phyloP scores from a whole-genome alignment of 495 filamentous ascomycete genomes.

The Aspergillus nidulans region DNA sequence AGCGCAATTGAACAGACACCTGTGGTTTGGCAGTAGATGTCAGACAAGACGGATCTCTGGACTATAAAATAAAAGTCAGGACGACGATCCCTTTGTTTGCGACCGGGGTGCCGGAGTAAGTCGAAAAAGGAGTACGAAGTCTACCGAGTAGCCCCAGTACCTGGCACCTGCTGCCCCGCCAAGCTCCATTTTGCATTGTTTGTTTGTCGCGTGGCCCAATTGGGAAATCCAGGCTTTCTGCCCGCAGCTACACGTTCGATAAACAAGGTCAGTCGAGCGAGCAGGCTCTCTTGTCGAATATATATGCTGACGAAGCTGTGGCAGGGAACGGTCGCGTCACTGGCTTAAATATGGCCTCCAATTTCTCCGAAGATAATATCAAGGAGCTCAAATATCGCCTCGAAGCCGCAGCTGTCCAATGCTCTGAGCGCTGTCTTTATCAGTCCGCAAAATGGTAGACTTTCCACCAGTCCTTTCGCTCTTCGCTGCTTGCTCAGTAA shows the following conservation, averaged over 20 bases:
- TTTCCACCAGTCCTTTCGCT: neutral
- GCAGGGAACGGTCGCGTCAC: neutral
- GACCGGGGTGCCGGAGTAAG: constrained; percentile 6
- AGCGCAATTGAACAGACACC: neutral
- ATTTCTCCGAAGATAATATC: constrained; percentile 37
- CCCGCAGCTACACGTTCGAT: neutral
- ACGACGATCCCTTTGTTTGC: neutral
- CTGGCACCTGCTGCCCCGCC: neutral
- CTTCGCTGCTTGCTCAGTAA: neutral
- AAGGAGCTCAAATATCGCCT: constrained; percentile 58
- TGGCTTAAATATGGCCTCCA: constrained; percentile 27
- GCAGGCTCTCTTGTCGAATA: neutral
- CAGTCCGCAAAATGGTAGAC: constrained; percentile 97
- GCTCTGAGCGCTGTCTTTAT: constrained; percentile 92
- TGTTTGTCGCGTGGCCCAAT: constrained; percentile 16
- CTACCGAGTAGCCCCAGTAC: neutral
- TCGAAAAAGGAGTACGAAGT: neutral
- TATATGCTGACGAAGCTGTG: neutral
- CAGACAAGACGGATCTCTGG: neutral
- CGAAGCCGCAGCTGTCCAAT: constrained; percentile 80
- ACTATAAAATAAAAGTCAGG: neutral
- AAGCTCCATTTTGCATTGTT: constrained; percentile 24
- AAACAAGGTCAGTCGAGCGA: neutral
- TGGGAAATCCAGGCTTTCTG: constrained; percentile 6
- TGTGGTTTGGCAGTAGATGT: neutral